phyloP scores from a whole-genome alignment of 768 basidiomycete genomes.

The Suillus bovinus region DNA sequence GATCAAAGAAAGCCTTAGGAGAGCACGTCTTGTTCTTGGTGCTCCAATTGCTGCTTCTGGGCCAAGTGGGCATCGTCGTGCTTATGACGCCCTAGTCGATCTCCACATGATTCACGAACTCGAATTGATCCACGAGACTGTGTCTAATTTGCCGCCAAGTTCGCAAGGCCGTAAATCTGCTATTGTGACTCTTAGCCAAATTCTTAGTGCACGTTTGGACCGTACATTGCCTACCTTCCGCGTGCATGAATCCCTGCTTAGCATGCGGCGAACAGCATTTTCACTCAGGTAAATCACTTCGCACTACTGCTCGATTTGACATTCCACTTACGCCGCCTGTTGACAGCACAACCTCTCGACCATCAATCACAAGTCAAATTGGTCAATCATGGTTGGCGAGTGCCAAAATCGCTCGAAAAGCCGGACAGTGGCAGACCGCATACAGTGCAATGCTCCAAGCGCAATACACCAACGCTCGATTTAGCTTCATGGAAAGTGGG shows the following conservation, averaged over 20 bases:
- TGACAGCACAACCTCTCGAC: slow-evolving; percentile 26
- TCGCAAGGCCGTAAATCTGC: slow-evolving; percentile 40
- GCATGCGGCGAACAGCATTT: slow-evolving; percentile 86
- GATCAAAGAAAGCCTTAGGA: slow-evolving; percentile 52
- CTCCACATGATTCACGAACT: slow-evolving; percentile 88
- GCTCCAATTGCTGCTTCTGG: slow-evolving; percentile 82
- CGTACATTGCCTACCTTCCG: slow-evolving; percentile 86
- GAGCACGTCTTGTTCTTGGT: slow-evolving; percentile 74
- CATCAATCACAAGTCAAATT: slow-evolving; percentile 56
- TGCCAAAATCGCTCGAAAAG: slow-evolving; percentile 95
- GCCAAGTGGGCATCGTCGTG: slow-evolving; percentile 75
- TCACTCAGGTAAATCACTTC: slow-evolving; percentile 54
- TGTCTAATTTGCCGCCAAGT: slow-evolving; percentile 39
- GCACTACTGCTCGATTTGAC: not conserved
- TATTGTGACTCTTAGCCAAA: slow-evolving; percentile 39
- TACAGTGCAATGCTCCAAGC: slow-evolving; percentile 96
- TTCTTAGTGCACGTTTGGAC: slow-evolving; percentile 66
- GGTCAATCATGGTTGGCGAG: slow-evolving; percentile 88
- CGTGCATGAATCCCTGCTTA: slow-evolving; percentile 84
- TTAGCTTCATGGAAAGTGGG: slow-evolving; percentile 87
- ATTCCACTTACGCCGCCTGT: not conserved
- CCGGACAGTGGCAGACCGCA: slow-evolving; percentile 93
- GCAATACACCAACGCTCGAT: slow-evolving; percentile 65
- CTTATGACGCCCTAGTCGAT: slow-evolving; percentile 84
- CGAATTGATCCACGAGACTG: slow-evolving; percentile 57